Conservation (phyloP, 208 protist genomes). For the Wallacemonas rigidus region DNA sequence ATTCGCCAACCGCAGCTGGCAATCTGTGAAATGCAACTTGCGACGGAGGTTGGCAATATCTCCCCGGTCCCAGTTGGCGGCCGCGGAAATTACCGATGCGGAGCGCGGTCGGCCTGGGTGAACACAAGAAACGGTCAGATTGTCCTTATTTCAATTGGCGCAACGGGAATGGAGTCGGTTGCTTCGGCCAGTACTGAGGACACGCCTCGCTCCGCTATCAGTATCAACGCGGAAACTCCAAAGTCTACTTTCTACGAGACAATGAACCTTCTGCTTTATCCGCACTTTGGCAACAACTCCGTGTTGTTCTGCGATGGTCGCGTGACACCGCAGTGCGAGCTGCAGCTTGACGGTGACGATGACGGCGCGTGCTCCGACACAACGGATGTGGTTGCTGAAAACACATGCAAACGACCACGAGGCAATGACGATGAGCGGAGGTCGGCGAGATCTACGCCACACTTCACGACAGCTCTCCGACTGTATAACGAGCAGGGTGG, state of each 20-base stretch:
- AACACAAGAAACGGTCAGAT: constrained; percentile 32
- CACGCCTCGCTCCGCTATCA: constrained; percentile 24
- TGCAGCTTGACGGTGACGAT: background rate
- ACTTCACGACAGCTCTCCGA: constrained; percentile 1
- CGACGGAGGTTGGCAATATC: constrained; percentile 25
- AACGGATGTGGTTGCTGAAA: background rate
- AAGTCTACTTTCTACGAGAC: constrained; percentile 34
- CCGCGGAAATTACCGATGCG: constrained; percentile 3
- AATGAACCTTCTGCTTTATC: constrained; percentile 38
- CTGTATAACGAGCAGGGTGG: background rate
- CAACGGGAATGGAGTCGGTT: constrained; percentile 24
- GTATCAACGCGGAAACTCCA: constrained; percentile 33
- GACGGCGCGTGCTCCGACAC: background rate
- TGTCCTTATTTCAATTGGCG: constrained; percentile 23
- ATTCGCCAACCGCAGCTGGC: constrained; percentile 22
- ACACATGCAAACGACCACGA: too few relatives aligned
- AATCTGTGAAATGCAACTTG: constrained; percentile 28
- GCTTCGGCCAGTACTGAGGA: constrained; percentile 27
- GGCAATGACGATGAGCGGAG: background rate
- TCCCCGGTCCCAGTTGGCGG: constrained; percentile 12
- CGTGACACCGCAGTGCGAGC: background rate
- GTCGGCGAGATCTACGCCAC: background rate
- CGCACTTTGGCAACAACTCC: constrained; percentile 40
- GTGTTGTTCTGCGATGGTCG: constrained; percentile 28
- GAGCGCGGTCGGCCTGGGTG: constrained; percentile 31